Evolutionary conservation across 768 basidiomycete genomes (phyloP), one percentile per base, ranked within the genome.

Genomic region (Psilocybe tampanensis): DNA sequence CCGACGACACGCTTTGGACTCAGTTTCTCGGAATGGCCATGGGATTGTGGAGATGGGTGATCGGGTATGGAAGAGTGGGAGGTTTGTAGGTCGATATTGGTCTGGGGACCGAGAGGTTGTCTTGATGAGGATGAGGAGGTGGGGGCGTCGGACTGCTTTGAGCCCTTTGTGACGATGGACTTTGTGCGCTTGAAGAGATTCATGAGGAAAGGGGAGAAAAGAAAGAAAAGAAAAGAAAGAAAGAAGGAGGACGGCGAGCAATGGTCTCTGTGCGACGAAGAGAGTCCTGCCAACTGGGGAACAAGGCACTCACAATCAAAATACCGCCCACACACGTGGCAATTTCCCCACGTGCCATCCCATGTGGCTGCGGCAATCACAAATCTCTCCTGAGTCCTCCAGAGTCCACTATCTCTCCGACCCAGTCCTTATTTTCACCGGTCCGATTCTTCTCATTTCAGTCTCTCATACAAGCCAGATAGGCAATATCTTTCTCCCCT

Each of bases 281-380:
- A 23, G 36, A 49, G 41, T 36, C 66, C n/a, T n/a, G n/a, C n/a
- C 65, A 60, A 64, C 58, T 62, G 54, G 66, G 63, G 63, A 70
- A 70, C 66, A 70, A 70, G 62, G 66, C 50, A 59, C 60, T 41
- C 53, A 63, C 57, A 60, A 61, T 63, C 61, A 67, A 60, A 47
- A 60, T 60, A 60, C 58, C 60, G 60, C 56, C 64, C 49, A 50
- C 60, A 60, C 66, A 67, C 67, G 68, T 70, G 67, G 66, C 56
- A 56, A 33, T 51, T 62, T 56, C 52, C 51, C 62, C 68, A 67
- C 68, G 67, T 67, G 64, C 60, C 47, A 36, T 49, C 52, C 67
- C 69, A 70, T 65, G 67, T 70, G 68, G 66, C 52, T 55, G n/a
- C 64, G 64, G 66, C 65, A 59, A 65, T 64, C 68, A 64, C 58